phyloP scores from a whole-genome alignment of 2,329 filamentous ascomycete genomes.

The Stagonosporopsis tanaceti region DNA sequence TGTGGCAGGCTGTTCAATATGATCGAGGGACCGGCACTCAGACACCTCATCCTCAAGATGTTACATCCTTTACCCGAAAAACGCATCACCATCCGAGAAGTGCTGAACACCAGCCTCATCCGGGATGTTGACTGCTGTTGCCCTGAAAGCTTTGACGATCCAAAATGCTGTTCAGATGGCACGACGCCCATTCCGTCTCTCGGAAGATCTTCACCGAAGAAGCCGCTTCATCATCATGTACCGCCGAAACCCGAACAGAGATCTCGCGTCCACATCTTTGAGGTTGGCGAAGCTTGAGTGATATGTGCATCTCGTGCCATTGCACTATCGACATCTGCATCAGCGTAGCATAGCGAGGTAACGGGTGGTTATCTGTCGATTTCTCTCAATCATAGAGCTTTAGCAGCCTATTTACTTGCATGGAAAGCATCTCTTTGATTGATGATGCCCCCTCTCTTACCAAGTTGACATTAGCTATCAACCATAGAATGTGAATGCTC shows the following conservation, averaged over 20 bases:
- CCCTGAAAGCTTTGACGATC: conserved; percentile 72
- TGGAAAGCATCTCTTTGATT: background rate
- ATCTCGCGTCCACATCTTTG: conserved; percentile 50
- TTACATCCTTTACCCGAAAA: conserved; percentile 77
- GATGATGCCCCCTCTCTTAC: background rate
- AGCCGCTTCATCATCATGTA: conserved; percentile 53
- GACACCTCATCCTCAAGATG: conserved; percentile 79
- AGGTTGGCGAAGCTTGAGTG: conserved; percentile 43
- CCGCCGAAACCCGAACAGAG: conserved; percentile 52
- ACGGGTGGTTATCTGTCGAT: conserved; percentile 4
- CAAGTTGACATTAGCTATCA: background rate
- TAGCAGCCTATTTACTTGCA: background rate
- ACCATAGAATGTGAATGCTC: background rate
- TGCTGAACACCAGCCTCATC: conserved; percentile 75
- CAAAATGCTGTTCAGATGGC: conserved; percentile 66
- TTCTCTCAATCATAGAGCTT: background rate
- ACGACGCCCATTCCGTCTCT: conserved; percentile 49
- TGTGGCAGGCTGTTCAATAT: conserved; percentile 72
- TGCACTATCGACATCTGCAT: conserved; percentile 23
- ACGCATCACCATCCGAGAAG: conserved; percentile 73
- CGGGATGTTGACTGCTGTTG: conserved; percentile 82
- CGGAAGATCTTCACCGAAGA: conserved; percentile 51
- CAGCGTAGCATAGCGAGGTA: conserved; percentile 18
- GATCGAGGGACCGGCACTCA: conserved; percentile 69
- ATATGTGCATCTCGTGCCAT: background rate